These are phyloP conservation scores for Scenedesmus sp. DNA, from an alignment of 163 green algal genomes.

Conservation along the genomic window DNA sequence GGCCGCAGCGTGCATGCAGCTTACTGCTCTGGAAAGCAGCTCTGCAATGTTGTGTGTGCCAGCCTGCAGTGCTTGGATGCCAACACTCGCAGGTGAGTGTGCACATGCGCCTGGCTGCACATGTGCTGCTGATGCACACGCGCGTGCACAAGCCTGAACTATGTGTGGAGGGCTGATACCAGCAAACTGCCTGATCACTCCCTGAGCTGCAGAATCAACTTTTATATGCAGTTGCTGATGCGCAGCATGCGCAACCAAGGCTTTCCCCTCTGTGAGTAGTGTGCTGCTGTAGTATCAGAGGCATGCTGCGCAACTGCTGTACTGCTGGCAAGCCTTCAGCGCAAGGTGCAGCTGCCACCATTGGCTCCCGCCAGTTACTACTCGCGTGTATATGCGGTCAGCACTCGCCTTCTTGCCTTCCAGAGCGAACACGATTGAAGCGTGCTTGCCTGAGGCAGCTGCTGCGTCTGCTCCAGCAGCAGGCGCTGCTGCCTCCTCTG, in stretches of 20 bases:
- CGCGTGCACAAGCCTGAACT: too few relatives aligned
- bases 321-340: not conserved
- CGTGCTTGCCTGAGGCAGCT: constrained; percentile 38
- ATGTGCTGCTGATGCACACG: not conserved
- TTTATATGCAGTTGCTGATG: too few relatives aligned
- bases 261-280: too few relatives aligned
- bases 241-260: too few relatives aligned
- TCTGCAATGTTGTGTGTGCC: not conserved
- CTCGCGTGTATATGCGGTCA: not conserved
- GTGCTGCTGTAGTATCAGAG: too few relatives aligned
- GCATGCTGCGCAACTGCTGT: not conserved
- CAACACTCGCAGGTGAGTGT: too few relatives aligned
- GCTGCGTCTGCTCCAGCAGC: constrained; percentile 29
- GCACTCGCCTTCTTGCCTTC: constrained; percentile 17
- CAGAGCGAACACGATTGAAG: constrained; percentile 38
- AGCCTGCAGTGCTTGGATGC: not conserved
- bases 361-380: not conserved
- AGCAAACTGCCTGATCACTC: too few relatives aligned
- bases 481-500: constrained; percentile 11
- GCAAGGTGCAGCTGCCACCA: not conserved
- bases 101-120: not conserved
- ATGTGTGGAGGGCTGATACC: too few relatives aligned
- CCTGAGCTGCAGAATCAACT: too few relatives aligned
- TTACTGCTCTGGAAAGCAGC: too few relatives aligned
- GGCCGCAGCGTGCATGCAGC: not conserved